Percentiles rank a stretch among this genome's conserved stretches.
phyloP scores from a whole-genome alignment of 176 grass and related monocot species.

The Raddia distichophylla region DNA sequence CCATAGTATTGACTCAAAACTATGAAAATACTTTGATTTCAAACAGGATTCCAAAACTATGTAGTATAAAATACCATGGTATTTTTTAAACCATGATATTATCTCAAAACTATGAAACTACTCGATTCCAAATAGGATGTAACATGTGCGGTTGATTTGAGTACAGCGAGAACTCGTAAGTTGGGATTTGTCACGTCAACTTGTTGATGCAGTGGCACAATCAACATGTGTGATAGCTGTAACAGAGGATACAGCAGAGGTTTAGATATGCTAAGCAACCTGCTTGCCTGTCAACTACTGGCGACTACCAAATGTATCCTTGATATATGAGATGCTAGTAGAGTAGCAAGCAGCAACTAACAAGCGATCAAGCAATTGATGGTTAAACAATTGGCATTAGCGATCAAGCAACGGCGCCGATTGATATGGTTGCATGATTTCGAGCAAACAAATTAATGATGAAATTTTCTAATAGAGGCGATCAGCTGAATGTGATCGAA shows the following conservation, averaged over 20 bases:
- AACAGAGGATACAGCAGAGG: background rate
- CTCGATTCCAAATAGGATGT: background rate
- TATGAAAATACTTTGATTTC: too few relatives aligned
- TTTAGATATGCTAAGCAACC: background rate
- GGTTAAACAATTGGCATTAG: background rate
- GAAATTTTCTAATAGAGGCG: background rate
- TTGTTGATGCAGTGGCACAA: slow-evolving; percentile 22
- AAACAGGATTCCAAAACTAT: too few relatives aligned
- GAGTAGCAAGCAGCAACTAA: background rate
- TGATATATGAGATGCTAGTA: background rate
- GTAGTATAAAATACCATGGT: too few relatives aligned
- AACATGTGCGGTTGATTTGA: slow-evolving; percentile 33
- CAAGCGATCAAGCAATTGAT: background rate
- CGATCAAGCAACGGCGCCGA: background rate
- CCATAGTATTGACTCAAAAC: too few relatives aligned
- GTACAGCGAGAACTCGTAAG: slow-evolving; percentile 18
- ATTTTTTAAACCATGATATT: too few relatives aligned
- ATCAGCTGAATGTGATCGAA: background rate
- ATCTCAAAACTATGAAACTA: too few relatives aligned
- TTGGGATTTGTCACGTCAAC: slow-evolving; percentile 27
- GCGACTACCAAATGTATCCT: background rate
- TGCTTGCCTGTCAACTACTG: slow-evolving; percentile 5
- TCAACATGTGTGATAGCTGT: slow-evolving; percentile 14
- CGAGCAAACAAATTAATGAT: background rate
- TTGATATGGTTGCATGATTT: background rate